These are phyloP conservation scores for Canna indica DNA, from an alignment of 176 grass and related monocot genomes.

Conservation along the genomic window DNA sequence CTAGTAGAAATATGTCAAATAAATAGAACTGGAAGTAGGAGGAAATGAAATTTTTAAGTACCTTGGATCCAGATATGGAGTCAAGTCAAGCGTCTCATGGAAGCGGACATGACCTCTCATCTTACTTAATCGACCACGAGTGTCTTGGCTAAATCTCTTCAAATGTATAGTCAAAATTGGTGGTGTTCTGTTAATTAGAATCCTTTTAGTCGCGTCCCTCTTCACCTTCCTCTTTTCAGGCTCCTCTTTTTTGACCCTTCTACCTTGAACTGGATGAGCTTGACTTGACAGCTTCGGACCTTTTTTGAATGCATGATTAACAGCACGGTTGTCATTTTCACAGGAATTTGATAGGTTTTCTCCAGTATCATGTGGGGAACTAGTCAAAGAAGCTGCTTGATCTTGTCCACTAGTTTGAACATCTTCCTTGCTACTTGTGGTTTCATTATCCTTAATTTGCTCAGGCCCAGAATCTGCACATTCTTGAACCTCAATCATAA, in stretches of 20 bases:
- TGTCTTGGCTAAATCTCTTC: constrained; percentile 91
- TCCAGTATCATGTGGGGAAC: not conserved
- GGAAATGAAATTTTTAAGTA: constrained; percentile 16
- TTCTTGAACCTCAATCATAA: not conserved
- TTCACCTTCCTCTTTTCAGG: constrained; percentile 45
- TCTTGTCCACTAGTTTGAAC: not conserved
- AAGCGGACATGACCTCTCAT: constrained; percentile 78
- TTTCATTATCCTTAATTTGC: not conserved
- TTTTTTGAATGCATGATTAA: constrained; percentile 20
- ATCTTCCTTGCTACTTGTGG: not conserved
- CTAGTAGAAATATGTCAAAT: not conserved
- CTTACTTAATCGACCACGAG: constrained; percentile 66
- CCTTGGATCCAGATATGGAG: constrained; percentile 66
- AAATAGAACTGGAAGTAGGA: not conserved
- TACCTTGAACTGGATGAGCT: constrained; percentile 25
- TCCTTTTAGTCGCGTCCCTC: constrained; percentile 81
- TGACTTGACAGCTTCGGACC: constrained; percentile 30
- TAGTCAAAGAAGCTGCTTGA: not conserved
- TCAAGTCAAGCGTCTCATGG: constrained; percentile 73
- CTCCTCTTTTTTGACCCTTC: constrained; percentile 29
- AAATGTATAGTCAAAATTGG: constrained; percentile 72
- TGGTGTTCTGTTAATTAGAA: constrained; percentile 63
- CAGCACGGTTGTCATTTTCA: not conserved
- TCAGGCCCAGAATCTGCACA: not conserved
- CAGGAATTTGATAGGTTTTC: not conserved